These are phyloP conservation scores for Protomyces arabidopsidicola DNA, from an alignment of 1,139 yeast genomes.

Conservation along the genomic window DNA sequence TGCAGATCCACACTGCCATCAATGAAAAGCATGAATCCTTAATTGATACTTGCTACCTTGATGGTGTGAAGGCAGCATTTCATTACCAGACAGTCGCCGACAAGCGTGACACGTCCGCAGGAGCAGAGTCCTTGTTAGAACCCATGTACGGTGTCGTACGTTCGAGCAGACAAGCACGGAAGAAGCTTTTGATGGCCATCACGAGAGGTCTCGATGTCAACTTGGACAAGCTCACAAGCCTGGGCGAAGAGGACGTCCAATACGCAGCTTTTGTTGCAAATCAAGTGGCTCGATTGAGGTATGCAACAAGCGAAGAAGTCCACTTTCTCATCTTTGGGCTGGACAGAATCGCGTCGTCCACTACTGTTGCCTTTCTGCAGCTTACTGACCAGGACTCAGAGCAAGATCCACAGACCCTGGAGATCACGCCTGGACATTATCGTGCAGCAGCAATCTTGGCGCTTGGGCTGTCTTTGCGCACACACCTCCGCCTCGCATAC, in stretches of 20 bases:
- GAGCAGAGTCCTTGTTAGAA: not conserved
- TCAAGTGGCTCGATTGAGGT: conserved; percentile 45
- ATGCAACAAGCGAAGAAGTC: conserved; percentile 47
- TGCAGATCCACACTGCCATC: conserved; percentile 51
- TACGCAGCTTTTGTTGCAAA: conserved; percentile 37
- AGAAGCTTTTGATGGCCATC: conserved; percentile 46
- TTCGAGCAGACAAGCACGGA: conserved; percentile 46
- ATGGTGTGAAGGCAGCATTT: conserved; percentile 59
- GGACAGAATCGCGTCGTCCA: conserved; percentile 37
- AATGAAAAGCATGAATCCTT: conserved; percentile 66
- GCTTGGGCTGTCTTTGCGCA: conserved; percentile 9
- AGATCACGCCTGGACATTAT: not conserved
- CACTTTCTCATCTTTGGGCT: conserved; percentile 37
- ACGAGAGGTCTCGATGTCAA: conserved; percentile 42
- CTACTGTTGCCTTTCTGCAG: conserved; percentile 44
- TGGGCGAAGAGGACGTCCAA: conserved; percentile 20
- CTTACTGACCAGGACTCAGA: conserved; percentile 28
- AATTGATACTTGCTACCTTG: conserved; percentile 59
- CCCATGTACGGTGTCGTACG: conserved; percentile 47
- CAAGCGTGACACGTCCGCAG: not conserved
- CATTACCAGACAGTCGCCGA: conserved; percentile 42
- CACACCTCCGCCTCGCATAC: conserved; percentile 22
- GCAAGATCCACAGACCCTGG: not conserved
- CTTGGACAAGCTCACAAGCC: conserved; percentile 31
- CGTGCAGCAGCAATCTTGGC: conserved; percentile 20